Evolutionary conservation across 306 rosid genomes (phyloP).

Genomic region (Ochetophila trinervis): DNA sequence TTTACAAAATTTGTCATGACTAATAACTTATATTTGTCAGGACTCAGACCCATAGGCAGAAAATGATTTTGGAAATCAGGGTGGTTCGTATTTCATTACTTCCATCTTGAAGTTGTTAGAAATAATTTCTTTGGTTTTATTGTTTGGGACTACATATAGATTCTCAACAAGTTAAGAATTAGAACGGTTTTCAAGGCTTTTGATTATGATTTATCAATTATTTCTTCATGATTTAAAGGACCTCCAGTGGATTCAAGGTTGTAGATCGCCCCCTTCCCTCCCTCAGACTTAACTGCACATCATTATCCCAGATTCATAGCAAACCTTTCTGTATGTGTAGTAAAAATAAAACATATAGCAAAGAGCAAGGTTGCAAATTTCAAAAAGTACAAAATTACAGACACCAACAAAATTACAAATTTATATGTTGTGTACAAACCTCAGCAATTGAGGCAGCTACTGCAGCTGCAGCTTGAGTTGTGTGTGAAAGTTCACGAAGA

Average conservation of each 20-base stretch:
- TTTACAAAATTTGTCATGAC: neutral
- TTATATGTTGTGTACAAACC: slow-evolving; percentile 33
- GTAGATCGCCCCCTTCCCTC: too few relatives aligned
- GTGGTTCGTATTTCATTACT: neutral
- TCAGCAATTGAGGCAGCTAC: slow-evolving; percentile 78
- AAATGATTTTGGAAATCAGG: neutral
- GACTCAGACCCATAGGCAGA: neutral
- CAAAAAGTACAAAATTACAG: neutral
- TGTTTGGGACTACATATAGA: neutral
- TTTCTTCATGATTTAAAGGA: neutral
- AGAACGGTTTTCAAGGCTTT: neutral
- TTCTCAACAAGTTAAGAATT: neutral
- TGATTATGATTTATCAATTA: neutral
- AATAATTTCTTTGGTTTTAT: neutral
- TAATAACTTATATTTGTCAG: neutral
- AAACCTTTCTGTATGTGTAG: too few relatives aligned
- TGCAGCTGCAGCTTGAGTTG: slow-evolving; percentile 88
- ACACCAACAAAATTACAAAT: neutral
- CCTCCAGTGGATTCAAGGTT: neutral
- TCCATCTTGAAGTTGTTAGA: neutral
- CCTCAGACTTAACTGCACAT: too few relatives aligned
- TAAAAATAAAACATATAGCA: too few relatives aligned
- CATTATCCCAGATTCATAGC: too few relatives aligned
- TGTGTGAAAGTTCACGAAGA: slow-evolving; percentile 76
- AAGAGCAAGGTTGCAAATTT: neutral